Evolutionary conservation across 2,329 filamentous ascomycete species (phyloP).

Genomic region (Trichophyton mentagrophytes): DNA sequence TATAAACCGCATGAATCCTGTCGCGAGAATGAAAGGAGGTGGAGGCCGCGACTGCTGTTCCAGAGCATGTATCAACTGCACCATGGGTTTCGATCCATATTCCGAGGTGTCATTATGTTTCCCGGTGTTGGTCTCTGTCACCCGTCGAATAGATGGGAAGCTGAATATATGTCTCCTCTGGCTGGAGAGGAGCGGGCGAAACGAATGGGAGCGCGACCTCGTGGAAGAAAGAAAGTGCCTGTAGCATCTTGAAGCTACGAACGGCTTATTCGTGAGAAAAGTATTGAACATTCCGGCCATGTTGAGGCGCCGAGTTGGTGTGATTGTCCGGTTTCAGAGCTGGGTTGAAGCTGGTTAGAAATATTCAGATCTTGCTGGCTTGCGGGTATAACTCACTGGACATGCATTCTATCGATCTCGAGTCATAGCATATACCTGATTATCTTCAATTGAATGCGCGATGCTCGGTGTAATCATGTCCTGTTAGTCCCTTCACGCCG

Average conservation of each 20-base stretch:
- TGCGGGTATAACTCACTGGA: not conserved
- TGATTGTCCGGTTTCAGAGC: not conserved
- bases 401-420: conserved; percentile 7
- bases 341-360: not conserved
- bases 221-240: conserved; percentile 18
- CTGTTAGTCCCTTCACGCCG: not conserved
- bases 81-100: conserved; percentile 55
- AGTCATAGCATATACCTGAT: not conserved
- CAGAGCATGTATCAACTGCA: conserved; percentile 52
- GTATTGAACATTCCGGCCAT: conserved; percentile 28
- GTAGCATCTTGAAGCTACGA: conserved; percentile 28
- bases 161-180: conserved; percentile 50
- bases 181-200: conserved; percentile 17
- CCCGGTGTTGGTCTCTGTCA: conserved; percentile 28
- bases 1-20: conserved; percentile 55
- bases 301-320: not conserved
- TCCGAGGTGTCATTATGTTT: conserved; percentile 3
- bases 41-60: conserved; percentile 54
- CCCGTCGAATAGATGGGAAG: conserved; percentile 24
- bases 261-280: conserved; percentile 34
- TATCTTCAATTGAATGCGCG: not conserved
- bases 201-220: conserved; percentile 17
- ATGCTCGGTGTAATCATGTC: not conserved
- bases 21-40: conserved; percentile 46
- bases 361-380: not conserved